Evolutionary conservation across 2,329 filamentous ascomycete species (phyloP).

Genomic region (Botrytis byssoidea): DNA sequence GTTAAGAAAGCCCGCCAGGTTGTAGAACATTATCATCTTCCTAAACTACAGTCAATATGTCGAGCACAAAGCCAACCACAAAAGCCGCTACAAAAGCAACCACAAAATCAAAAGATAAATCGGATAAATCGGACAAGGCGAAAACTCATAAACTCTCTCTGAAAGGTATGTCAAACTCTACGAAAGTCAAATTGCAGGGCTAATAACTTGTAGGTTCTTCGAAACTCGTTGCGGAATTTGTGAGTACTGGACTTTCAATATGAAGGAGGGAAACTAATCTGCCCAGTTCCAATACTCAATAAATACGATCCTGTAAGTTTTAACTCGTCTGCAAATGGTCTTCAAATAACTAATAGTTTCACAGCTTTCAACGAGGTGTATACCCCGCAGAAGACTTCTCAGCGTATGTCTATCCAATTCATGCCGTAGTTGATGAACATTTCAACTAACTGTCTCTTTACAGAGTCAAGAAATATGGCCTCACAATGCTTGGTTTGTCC

Average conservation of each 20-base stretch:
- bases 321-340: not conserved
- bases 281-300: constrained; percentile 92
- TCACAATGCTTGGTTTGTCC: constrained; percentile 56
- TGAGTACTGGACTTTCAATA: constrained; percentile 47
- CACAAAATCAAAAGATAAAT: constrained; percentile 36
- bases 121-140: constrained; percentile 62
- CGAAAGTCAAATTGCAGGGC: constrained; percentile 24
- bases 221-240: constrained; percentile 92
- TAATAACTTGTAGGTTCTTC: constrained; percentile 57
- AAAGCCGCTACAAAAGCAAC: not conserved
- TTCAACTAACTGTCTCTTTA: constrained; percentile 19
- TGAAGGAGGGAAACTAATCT: constrained; percentile 24
- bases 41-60: not conserved
- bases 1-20: not conserved
- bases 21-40: not conserved
- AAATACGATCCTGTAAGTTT: constrained; percentile 82
- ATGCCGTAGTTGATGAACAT: not conserved
- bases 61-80: constrained; percentile 3
- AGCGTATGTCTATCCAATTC: constrained; percentile 57
- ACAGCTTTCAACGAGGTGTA: constrained; percentile 78
- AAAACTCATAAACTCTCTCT: constrained; percentile 94
- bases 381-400: constrained; percentile 97
- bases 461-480: constrained; percentile 95
- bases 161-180: constrained; percentile 60
- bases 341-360: constrained; percentile 9